Evolutionary conservation across 2,329 filamentous ascomycete species (phyloP).

Genomic region (Beauveria bassiana): DNA sequence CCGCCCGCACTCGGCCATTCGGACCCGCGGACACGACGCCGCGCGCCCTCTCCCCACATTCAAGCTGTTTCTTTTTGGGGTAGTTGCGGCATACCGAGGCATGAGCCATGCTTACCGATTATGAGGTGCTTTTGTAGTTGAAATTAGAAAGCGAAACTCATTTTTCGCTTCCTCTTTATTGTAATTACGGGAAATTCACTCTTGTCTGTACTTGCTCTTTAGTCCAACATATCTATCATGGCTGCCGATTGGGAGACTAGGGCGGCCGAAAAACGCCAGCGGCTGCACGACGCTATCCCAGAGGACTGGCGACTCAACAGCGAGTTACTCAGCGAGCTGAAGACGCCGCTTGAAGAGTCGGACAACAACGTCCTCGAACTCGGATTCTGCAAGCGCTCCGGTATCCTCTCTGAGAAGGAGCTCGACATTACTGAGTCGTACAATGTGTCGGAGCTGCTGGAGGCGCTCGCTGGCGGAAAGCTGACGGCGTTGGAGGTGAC

Average conservation of each 20-base stretch:
- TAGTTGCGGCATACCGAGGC: no score
- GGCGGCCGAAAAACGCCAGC: conserved; percentile 7
- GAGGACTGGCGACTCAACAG: conserved; percentile 11
- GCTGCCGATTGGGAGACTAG: not conserved
- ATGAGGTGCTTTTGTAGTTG: no score
- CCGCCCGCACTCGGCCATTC: not conserved
- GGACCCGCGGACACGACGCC: not conserved
- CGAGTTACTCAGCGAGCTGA: conserved; percentile 1
- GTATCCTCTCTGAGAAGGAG: conserved; percentile 33
- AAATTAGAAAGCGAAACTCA: no score
- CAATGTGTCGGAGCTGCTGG: conserved; percentile 28
- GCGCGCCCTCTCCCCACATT: not conserved
- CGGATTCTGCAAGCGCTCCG: conserved; percentile 18
- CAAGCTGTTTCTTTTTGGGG: no score
- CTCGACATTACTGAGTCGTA: conserved; percentile 37
- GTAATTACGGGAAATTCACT: no score
- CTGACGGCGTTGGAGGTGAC: conserved; percentile 30
- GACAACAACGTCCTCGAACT: conserved; percentile 14
- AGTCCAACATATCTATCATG: not conserved
- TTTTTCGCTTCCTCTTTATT: no score
- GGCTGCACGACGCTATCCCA: conserved; percentile 10
- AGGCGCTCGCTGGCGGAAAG: conserved; percentile 24
- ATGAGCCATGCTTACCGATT: no score
- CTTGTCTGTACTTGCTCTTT: no score
- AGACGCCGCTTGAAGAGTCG: conserved; percentile 4